phyloP scores from a whole-genome alignment of 306 rosid genomes.

The Prunus campanulata region DNA sequence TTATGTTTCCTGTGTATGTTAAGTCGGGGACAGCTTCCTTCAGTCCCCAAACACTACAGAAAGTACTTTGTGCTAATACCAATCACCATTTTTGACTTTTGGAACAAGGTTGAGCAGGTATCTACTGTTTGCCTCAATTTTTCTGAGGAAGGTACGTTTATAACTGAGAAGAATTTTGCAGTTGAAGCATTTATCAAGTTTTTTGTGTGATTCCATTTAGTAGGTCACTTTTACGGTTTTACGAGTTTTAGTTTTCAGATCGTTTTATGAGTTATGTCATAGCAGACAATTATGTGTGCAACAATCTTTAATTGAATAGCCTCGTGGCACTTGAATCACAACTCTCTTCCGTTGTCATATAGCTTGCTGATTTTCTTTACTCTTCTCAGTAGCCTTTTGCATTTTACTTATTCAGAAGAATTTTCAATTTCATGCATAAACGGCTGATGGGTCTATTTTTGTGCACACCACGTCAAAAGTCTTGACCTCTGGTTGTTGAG shows the following conservation, averaged over 20 bases:
- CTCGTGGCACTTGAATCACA: not conserved
- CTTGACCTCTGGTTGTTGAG: not conserved
- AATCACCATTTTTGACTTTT: conserved; percentile 8
- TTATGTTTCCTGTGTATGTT: not conserved
- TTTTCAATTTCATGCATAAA: not conserved
- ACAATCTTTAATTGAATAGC: not conserved
- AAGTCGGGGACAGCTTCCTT: not conserved
- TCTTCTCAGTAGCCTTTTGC: not conserved
- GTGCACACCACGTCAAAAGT: not conserved
- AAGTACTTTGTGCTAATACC: conserved; percentile 3
- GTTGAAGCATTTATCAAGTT: not conserved
- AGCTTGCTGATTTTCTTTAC: not conserved
- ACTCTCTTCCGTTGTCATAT: not conserved
- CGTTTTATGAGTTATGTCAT: not conserved
- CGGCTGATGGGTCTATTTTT: not conserved
- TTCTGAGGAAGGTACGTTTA: not conserved
- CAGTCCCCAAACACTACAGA: not conserved
- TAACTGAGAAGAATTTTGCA: not conserved
- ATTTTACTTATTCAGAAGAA: not conserved
- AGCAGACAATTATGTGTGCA: not conserved
- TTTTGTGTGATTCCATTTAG: not conserved
- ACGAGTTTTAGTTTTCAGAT: not conserved
- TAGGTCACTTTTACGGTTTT: not conserved
- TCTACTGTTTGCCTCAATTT: not conserved
- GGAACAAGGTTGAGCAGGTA: not conserved